Conservation (phyloP, 2,329 filamentous ascomycete species). For the Aspergillus ustus region DNA sequence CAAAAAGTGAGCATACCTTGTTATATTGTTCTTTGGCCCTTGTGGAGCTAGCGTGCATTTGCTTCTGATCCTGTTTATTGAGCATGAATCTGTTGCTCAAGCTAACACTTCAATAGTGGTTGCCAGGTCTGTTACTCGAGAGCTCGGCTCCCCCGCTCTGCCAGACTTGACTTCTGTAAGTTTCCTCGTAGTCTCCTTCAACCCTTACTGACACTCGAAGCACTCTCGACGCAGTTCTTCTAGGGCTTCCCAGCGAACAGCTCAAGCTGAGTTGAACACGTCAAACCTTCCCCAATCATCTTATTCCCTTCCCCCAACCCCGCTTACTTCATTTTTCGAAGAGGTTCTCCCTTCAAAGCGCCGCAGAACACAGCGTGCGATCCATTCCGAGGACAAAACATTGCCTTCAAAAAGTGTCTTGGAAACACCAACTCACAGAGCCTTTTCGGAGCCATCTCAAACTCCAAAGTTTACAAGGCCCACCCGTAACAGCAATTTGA, state of each 20-base stretch:
- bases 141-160: conserved; percentile 23
- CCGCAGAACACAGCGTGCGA: conserved; percentile 24
- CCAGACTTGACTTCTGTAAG: conserved; percentile 22
- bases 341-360: conserved; percentile 28
- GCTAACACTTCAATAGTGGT: conserved; percentile 24
- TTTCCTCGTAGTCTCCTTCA: conserved; percentile 3
- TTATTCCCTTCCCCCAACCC: conserved; percentile 29
- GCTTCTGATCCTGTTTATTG: not conserved
- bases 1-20: conserved; percentile 2
- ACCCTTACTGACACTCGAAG: conserved; percentile 8
- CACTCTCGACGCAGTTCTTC: conserved; percentile 26
- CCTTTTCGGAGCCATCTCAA: conserved; percentile 10
- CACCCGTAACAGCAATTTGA: conserved; percentile 16
- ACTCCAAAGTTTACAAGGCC: conserved; percentile 17
- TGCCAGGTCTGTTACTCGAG: conserved; percentile 25
- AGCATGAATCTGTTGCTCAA: not conserved
- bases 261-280: conserved; percentile 20
- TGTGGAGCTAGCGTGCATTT: not conserved
- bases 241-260: conserved; percentile 27
- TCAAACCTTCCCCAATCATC: conserved; percentile 25
- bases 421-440: conserved; percentile 16
- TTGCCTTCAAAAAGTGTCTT: conserved; percentile 16
- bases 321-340: conserved; percentile 28
- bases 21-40: not conserved
- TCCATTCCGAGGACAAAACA: conserved; percentile 19